Evolutionary conservation across 179 eudicot species (phyloP).

Genomic region (Amaranthus tricolor): DNA sequence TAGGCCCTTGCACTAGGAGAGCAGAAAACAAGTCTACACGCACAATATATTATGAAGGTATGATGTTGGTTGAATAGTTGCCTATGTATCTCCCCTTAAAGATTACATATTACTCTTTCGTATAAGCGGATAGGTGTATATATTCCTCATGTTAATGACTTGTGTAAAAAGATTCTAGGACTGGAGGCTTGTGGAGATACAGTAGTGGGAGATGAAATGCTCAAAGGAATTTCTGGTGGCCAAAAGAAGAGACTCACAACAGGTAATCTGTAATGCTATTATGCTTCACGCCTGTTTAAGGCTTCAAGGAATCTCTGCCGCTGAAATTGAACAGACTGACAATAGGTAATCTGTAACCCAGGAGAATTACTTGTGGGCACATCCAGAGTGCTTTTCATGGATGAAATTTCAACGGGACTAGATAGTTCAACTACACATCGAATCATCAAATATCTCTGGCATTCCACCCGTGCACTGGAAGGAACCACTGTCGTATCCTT

Average conservation of each 20-base stretch:
- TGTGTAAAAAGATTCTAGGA: constrained; percentile 66
- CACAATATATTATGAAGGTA: constrained; percentile 90
- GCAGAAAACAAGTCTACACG: constrained; percentile 60
- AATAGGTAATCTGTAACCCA: constrained; percentile 16
- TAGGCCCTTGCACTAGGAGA: constrained; percentile 86
- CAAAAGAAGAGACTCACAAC: constrained; percentile 87
- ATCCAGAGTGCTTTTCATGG: constrained; percentile 71
- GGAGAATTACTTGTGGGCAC: constrained; percentile 73
- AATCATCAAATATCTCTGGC: constrained; percentile 62
- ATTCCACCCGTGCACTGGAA: constrained; percentile 57
- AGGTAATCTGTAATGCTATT: constrained; percentile 35
- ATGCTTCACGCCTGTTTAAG: neutral
- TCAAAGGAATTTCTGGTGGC: constrained; percentile 86
- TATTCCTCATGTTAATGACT: constrained; percentile 20
- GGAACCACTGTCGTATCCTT: constrained; percentile 65
- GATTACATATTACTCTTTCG: neutral
- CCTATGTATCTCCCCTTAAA: neutral
- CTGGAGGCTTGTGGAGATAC: constrained; percentile 78
- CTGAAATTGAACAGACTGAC: neutral
- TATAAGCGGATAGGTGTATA: neutral
- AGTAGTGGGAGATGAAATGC: constrained; percentile 85
- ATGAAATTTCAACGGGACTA: constrained; percentile 80
- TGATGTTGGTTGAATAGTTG: neutral
- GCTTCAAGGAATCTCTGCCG: neutral
- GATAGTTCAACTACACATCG: constrained; percentile 87